Base-by-base conservation (phyloP, 345 rosid species). In the Geranium brycei region DNA sequence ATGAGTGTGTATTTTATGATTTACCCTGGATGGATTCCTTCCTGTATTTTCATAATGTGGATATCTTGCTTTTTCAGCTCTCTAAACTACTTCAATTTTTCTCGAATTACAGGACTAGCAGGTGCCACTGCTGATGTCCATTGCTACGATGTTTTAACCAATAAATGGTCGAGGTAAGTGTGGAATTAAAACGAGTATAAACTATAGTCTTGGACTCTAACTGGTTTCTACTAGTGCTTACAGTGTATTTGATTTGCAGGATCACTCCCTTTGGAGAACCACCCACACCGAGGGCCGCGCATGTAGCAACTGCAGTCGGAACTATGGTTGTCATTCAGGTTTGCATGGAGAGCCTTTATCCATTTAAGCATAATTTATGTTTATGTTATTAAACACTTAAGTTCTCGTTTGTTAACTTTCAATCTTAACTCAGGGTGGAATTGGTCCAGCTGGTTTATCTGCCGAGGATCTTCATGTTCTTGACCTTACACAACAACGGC, bases 311-410 rank as follows among this genome's bases (percentile, higher is more conserved):
- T 67, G 97, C 97, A 35, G 99, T 93, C 60, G 99, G 97, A 72
- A 93, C 99, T 51, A 93, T 93, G 99, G 99, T 93, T 18, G 99
- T 93, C 69, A 87, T 93, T 80, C 99, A 93, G 99, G 99, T 93
- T 88, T 72, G 65, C 70, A 59, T 19, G 32, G 41, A 7, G 41
- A 35, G 41, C 41, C 41, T 4, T 35, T 35, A 35, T 35, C 41
- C 41, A 4, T 35, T 35, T 35, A 35, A 35, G 41, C 41, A 35
- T 35, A 35, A 7, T 35, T 35, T 35, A 35, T 35, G 41, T 35
- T 23, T 7, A 35, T 35, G 41, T 35, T 35, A 35, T 35, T 1
- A 4, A 35, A 4, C 5, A 35, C 5, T 35, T 7, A 35, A 7
- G 41, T 35, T 35, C 41, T 35, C 41, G 41, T 4, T 1, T 23